Conservation (phyloP, 2,329 filamentous ascomycete species). For the Xylaria sp. region DNA sequence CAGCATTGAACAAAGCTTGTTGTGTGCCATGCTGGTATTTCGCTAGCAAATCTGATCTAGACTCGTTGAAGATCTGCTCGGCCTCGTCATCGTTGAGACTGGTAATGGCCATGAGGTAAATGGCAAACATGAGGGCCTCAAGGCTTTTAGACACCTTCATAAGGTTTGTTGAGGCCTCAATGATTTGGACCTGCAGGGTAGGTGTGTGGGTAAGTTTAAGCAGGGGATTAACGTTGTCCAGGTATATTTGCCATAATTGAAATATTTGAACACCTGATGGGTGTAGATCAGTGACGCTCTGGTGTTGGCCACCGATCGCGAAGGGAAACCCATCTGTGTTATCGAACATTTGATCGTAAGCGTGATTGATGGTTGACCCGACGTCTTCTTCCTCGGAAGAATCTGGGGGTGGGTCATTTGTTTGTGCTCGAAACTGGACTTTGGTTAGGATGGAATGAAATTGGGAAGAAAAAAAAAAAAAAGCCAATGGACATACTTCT, state of each 20-base stretch:
- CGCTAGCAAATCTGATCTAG: slow-evolving; percentile 61
- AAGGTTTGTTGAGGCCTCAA: slow-evolving; percentile 69
- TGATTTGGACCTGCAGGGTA: slow-evolving; percentile 71
- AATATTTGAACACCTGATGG: slow-evolving; percentile 69
- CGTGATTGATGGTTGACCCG: slow-evolving; percentile 66
- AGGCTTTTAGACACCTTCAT: slow-evolving; percentile 65
- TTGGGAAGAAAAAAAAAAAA: slow-evolving; percentile 8
- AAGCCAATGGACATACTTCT: slow-evolving; percentile 55
- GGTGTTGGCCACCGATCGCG: slow-evolving; percentile 59
- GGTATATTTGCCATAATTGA: slow-evolving; percentile 75
- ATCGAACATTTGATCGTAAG: slow-evolving; percentile 69
- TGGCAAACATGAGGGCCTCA: slow-evolving; percentile 75
- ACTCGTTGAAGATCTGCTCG: slow-evolving; percentile 62
- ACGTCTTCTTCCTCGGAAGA: slow-evolving; percentile 67
- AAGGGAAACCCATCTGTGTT: slow-evolving; percentile 69
- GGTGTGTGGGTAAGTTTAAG: slow-evolving; percentile 76
- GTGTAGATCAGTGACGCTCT: slow-evolving; percentile 60
- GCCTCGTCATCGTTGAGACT: slow-evolving; percentile 68
- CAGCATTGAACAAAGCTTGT: slow-evolving; percentile 73
- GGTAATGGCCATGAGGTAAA: slow-evolving; percentile 69
- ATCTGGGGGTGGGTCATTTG: slow-evolving; percentile 60
- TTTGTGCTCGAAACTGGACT: slow-evolving; percentile 60
- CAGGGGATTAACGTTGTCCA: slow-evolving; percentile 75
- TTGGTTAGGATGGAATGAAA: slow-evolving; percentile 37
- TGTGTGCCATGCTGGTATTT: slow-evolving; percentile 69